Base-by-base conservation (phyloP, 129 eudicot species). In the Flaveria trinervia region DNA sequence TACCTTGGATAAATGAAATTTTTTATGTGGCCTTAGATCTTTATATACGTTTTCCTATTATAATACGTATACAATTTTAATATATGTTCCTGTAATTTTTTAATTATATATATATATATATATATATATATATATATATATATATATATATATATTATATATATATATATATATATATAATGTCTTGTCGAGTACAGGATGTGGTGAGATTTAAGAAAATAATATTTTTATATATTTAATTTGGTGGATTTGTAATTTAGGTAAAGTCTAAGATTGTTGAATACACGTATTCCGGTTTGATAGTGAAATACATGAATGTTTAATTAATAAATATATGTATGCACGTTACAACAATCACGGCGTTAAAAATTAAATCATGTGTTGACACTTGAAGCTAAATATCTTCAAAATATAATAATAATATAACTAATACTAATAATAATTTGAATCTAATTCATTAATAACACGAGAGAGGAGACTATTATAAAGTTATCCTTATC, bases 201-300 rank as follows among this genome's bases (percentile, higher is more conserved):
- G 73, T 65, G 67, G 39, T 52, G 68, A 68, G 62, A 70, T 78
- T 59, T 78, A 26, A 26, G 18, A 56, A 70, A 26, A 28, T 57
- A 30, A 55, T 78, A 77, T n/a, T 54, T 36, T 39, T 67, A 76
- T 14, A 9, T 54, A 23, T 67, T 67, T 77, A 20, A 77, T 66
- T 54, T 54, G 23, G 25, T 36, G 61, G 46, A 71, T 60, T 62
- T 79, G 71, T 71, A 79, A 60, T 46, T 79, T 61, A 60, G 77
- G 83, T 80, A 80, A 73, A 73, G 43, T 73, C 74, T 73, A 73
- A 73, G 70, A 73, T 80, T 55, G 30, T 71, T 71, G 72, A 72
- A 79, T 49, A 80, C 84, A 73, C 79, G 79, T 73, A 68, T 73
- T 80, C 23, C 49, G 4, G 48, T 26, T 43, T 49, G 54, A 62